Conservation (phyloP, 2,329 filamentous ascomycete genomes). For the Pleoardoris graminearum region DNA sequence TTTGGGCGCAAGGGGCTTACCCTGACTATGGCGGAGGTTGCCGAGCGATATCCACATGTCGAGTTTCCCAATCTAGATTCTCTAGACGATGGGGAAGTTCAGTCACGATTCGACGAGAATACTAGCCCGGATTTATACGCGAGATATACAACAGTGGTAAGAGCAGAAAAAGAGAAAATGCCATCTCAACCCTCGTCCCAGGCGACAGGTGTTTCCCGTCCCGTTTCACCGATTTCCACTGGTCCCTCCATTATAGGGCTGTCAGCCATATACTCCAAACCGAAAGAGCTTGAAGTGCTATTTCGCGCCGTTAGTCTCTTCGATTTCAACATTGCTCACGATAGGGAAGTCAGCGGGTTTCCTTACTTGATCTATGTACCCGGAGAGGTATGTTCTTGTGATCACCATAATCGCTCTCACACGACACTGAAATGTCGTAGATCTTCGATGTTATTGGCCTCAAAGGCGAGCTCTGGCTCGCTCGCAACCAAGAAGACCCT, state of each 20-base stretch:
- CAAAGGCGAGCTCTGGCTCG: slow-evolving; percentile 94
- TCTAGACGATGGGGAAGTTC: not conserved
- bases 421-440: not conserved
- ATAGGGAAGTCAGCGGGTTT: not conserved
- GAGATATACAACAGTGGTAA: too few species aligned
- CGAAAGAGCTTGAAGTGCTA: not conserved
- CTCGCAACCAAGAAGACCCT: slow-evolving; percentile 89
- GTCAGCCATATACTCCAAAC: not conserved
- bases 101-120: not conserved
- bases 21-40: not conserved
- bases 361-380: slow-evolving; percentile 75
- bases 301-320: not conserved
- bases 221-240: too few species aligned
- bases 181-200: too few species aligned
- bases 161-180: too few species aligned
- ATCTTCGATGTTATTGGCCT: slow-evolving; percentile 72
- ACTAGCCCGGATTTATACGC: too few species aligned
- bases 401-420: too few species aligned
- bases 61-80: not conserved
- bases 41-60: not conserved
- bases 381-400: slow-evolving; percentile 75
- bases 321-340: not conserved
- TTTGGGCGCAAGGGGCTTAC: not conserved
- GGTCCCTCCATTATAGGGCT: too few species aligned
- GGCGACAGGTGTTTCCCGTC: too few species aligned